A percentile compares a stretch with the other conserved stretches of the same genome.
phyloP scores from a whole-genome alignment of 192 early-diverging fungal genomes.

The Oehlia diaphana region DNA sequence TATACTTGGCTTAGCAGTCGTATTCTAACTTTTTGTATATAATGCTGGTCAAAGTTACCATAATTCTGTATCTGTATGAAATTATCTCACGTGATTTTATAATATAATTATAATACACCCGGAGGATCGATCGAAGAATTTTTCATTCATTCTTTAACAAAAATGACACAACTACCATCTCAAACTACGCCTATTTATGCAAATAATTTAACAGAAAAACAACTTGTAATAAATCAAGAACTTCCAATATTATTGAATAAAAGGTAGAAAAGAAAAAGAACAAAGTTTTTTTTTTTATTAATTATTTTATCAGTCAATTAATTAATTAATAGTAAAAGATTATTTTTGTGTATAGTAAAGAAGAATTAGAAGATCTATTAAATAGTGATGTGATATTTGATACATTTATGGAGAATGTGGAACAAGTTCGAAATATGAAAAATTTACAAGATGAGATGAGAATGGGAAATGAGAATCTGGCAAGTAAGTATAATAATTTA shows the following conservation, averaged over 20 bases:
- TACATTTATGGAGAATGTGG: constrained; percentile 39
- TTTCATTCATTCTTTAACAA: no score
- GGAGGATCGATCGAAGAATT: no score
- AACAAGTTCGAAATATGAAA: constrained; percentile 38
- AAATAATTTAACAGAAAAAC: constrained; percentile 7
- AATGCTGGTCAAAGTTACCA: no score
- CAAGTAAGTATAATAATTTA: constrained; percentile 32
- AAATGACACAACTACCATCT: no score
- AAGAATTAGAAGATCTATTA: constrained; percentile 42
- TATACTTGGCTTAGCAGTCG: no score
- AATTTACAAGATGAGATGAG: constrained; percentile 40
- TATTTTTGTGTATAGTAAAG: constrained; percentile 28
- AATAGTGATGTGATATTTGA: constrained; percentile 42
- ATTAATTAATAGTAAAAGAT: not conserved
- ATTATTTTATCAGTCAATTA: not conserved
- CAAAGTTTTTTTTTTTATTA: not conserved
- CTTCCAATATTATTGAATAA: constrained; percentile 27
- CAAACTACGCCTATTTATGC: not conserved
- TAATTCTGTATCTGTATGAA: no score
- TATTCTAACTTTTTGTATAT: no score
- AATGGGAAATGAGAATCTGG: constrained; percentile 40
- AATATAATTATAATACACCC: no score
- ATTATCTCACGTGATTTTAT: no score
- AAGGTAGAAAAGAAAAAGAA: constrained; percentile 17
- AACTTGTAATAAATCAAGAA: constrained; percentile 25